phyloP scores from a whole-genome alignment of 441 rosid genomes.

The Adansonia rubrostipa region DNA sequence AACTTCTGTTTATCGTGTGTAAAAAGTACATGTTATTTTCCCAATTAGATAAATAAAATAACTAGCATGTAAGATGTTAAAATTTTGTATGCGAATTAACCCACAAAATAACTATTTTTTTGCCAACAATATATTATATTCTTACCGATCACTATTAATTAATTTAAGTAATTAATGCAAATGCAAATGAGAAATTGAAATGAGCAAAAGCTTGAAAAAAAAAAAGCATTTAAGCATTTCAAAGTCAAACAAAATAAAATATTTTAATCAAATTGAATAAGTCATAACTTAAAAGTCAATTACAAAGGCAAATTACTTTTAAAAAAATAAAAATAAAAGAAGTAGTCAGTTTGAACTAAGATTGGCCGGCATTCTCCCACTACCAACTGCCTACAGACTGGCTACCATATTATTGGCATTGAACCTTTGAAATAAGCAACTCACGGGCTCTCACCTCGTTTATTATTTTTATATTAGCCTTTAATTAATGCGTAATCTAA shows the following conservation, averaged over 20 bases:
- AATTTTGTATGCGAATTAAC: neutral
- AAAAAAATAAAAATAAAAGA: neutral
- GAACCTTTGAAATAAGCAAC: neutral
- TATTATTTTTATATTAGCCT: neutral
- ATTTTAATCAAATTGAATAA: too few species aligned
- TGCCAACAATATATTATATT: neutral
- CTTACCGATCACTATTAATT: neutral
- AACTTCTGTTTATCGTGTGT: too few species aligned
- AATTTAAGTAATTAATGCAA: neutral
- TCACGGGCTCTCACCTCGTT: neutral
- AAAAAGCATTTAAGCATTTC: neutral
- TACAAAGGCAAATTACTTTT: neutral
- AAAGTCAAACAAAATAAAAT: neutral
- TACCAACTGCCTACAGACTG: too few species aligned
- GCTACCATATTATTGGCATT: neutral
- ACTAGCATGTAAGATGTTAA: too few species aligned
- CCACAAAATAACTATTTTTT: neutral
- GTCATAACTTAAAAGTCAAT: neutral
- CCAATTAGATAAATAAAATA: too few species aligned
- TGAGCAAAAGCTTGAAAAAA: neutral
- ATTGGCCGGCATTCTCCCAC: neutral
- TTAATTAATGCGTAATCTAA: neutral
- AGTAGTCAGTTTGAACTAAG: neutral
- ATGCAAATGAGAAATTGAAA: neutral
- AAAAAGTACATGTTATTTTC: too few species aligned